Evolutionary conservation across 345 rosid species (phyloP).

Genomic region (Dovyalis caffra): DNA sequence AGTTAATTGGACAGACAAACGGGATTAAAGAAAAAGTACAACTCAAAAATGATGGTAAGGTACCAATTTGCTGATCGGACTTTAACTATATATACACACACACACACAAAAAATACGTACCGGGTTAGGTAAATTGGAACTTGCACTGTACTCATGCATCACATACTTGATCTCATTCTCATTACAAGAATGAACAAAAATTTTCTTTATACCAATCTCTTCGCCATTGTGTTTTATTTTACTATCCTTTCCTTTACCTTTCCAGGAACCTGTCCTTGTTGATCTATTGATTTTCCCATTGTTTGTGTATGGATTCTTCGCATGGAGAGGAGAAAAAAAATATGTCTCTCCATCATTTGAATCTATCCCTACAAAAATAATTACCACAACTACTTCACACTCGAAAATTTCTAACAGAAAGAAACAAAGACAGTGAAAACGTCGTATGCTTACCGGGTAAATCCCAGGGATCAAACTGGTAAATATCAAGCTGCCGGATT

Average conservation of each 20-base stretch:
- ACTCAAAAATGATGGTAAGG: background rate
- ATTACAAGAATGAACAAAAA: background rate
- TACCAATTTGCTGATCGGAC: background rate
- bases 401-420: background rate
- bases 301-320: background rate
- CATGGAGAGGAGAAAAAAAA: background rate
- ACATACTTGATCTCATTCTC: background rate
- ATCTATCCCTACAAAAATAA: background rate
- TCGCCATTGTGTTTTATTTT: background rate
- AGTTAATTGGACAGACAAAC: background rate
- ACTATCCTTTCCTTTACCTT: background rate
- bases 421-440: background rate
- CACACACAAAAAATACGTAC: background rate
- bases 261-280: background rate
- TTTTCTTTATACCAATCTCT: background rate
- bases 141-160: background rate
- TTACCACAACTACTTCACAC: background rate
- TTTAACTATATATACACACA: too few species aligned
- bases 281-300: background rate
- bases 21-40: background rate
- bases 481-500: background rate
- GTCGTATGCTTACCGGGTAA: background rate
- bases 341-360: background rate
- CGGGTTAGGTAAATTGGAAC: background rate
- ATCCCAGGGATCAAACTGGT: background rate